Evolutionary conservation across 768 basidiomycete genomes (phyloP), one percentile per base, ranked within the genome.

Genomic region (Butyriboletus loyo): DNA sequence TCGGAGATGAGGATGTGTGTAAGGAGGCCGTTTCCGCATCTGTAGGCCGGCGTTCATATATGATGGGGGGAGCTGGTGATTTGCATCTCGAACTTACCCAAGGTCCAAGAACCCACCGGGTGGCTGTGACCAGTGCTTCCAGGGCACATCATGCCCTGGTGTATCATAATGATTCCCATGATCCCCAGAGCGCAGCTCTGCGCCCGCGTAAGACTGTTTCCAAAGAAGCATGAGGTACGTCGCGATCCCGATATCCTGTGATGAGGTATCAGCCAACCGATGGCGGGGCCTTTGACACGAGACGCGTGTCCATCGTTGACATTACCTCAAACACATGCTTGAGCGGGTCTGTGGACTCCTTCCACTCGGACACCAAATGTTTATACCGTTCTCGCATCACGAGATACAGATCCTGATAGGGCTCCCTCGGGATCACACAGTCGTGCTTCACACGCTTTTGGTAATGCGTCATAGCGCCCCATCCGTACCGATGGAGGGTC

Each of bases 191-290:
- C 7, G 39, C 10, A 36, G 31, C 17, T 35, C 43, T 4, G 27
- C 27, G 21, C 15, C 13, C 3, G 35, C 62, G 62, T 83, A 96
- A 14, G 83, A 84, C 32, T 81, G 75, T 61, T 87, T 91, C 96
- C 96, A 98, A 4, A 98, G 72, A 1, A 96, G 77, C 71, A 98
- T 92, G 25, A 98, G 75, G 67, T 89, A 98, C 2, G 92, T 92
- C 3, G 93, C 93, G 38, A 98, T 95, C 15, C 92, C 92, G 32
- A 98, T 92, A 66, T 98, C 96, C 89, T 96, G 60, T 30, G 41
- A 34, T 15, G 36, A 31, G 7, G 31, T 11, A 25, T 54, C 32
- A 59, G 41, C 34, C 21, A 34, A 24, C 9, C 34, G 14, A 21
- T 37, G 10, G 14, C 5, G 5, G 25, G 5, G 14, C 39, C 15